Evolutionary conservation across 2,329 filamentous ascomycete species (phyloP), one percentile per base, ranked within the genome.

Genomic region (Talaromyces rugulosus): DNA sequence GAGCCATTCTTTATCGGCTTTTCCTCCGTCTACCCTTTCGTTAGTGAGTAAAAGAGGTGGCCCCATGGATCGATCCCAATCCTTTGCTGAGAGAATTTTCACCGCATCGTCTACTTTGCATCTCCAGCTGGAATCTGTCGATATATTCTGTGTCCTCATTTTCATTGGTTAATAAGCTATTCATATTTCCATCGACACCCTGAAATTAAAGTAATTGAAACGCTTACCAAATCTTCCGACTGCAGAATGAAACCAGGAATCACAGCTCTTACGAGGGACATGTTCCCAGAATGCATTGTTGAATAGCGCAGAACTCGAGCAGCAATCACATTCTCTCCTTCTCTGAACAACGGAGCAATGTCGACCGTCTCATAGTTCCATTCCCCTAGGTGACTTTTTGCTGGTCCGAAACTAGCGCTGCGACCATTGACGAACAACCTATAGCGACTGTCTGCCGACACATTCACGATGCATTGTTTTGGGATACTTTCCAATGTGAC

Each of bases 331-430:
- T 70, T 70, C 14, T 59, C 30, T 5, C 67, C 67, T 28, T 61
- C 31, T 11, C 34, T 44, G 16, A 67, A 59, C 56, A 60, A 65
- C 6, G 66, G 63, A 9, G 63, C 12, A 42, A 70, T 68, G 40
- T 70, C 64, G n/a, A 68, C 59, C 1, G 64, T 67, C 27, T 70
- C 67, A 61, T 67, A 70, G 56, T 68, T 61, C 68, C 68, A 70
- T 28, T 40, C 56, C 44, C 63, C 58, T 9, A 61, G 44, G 47
- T 68, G 64, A 34, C 66, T 66, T 54, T 68, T 69, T 56, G 59
- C 63, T 28, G 67, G 66, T 3, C 67, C 67, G 53, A 69, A 68
- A 53, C 64, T 62, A 34, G 66, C 63, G 9, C 65, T 63, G 18
- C 64, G 23, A 4, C 64, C 63, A 59, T 69, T 69, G 8, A 69